Base-by-base conservation (phyloP, 1,284 basidiomycete genomes). In the Moesziomyces globuligerus region DNA sequence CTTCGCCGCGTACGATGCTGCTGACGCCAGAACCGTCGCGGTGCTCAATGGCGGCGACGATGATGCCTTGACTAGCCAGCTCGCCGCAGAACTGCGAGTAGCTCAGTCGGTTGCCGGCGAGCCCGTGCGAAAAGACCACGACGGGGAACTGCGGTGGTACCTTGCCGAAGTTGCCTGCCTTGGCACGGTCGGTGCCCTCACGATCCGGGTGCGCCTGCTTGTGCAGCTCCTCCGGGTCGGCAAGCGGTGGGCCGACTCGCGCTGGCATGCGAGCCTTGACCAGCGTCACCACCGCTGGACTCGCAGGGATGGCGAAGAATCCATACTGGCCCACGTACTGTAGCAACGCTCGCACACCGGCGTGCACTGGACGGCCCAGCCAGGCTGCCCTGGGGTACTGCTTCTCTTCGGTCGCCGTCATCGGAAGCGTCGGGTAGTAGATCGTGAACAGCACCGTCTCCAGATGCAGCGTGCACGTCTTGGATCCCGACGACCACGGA, bases 1-100 rank as follows among this genome's bases (percentile, higher is more conserved):
- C 64, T 52, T 67, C 51, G 42, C 64, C 64, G 3, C 64, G 47
- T 20, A 85, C 80, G 21, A 79, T 83, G 9, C 83, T 83, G 37
- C 82, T 83, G 7, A 85, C 83, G 24, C 83, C 83, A 0, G 85
- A 85, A 2, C 86, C 85, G 47, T 86, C 85, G 13, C 85, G 80
- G 55, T 86, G 86, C 62, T 86, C 86, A n/a, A 86, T 82, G 2
- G 84, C 85, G 11, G 81, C 84, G 3, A 86, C 85, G 52, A 78
- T 49, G 51, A 78, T 61, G 6, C 76, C 77, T n/a, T 75, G 48
- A 3, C 62, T 70, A 2, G 77, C 77, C 0, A 79, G 59, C 48
- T 79, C 76, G 9, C 72, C 66, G 39, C 77, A 79, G 50, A 61
- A 78, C 43, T 79, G 74, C 25, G 73, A 78, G 40, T 79, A 79